Evolutionary conservation across 257 asterid species (phyloP).

Genomic region (Petrea volubilis): DNA sequence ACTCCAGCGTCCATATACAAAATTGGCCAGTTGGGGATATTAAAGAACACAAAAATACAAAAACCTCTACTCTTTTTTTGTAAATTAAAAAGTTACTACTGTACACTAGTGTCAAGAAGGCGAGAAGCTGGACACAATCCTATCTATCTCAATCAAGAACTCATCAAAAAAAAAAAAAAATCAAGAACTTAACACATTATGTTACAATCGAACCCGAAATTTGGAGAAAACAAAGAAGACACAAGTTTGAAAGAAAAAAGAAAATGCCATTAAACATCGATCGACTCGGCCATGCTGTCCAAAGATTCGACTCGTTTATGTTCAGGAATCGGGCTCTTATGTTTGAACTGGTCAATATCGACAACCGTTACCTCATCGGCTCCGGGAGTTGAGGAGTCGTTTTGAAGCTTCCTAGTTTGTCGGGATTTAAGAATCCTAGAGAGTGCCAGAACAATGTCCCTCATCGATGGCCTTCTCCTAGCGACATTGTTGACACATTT

Average conservation of each 20-base stretch:
- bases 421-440: constrained; percentile 59
- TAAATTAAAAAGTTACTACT: background rate
- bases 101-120: constrained; percentile 19
- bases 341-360: constrained; percentile 46
- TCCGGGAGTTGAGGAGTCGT: constrained; percentile 45
- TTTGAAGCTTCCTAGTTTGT: constrained; percentile 41
- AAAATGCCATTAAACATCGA: constrained; percentile 43
- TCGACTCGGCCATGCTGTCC: constrained; percentile 68
- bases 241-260: background rate
- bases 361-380: constrained; percentile 40
- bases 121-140: constrained; percentile 5
- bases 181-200: no score
- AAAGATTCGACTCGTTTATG: constrained; percentile 65
- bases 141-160: constrained; percentile 28
- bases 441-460: constrained; percentile 78
- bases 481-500: constrained; percentile 68
- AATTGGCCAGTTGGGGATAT: constrained; percentile 14
- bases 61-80: no score
- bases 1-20: constrained; percentile 21
- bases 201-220: constrained; percentile 31
- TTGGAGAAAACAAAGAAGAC: background rate
- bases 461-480: constrained; percentile 77
- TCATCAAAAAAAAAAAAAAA: no score
- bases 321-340: constrained; percentile 40
- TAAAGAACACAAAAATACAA: background rate